These are phyloP conservation scores for Pisolithus tinctorius DNA, from an alignment of 768 basidiomycete genomes.

Conservation along the genomic window DNA sequence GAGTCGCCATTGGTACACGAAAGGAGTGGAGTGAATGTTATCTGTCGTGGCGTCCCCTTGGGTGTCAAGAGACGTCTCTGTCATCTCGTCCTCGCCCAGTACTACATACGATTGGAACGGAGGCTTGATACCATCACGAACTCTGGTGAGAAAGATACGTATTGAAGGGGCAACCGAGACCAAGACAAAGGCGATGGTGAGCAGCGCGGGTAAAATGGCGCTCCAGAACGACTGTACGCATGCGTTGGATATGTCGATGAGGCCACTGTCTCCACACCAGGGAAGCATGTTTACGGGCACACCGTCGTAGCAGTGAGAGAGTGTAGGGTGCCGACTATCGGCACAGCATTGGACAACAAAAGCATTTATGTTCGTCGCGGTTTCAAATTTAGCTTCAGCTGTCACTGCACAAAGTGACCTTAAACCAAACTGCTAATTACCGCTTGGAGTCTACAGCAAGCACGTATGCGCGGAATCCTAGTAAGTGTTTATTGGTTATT, in stretches of 20 bases:
- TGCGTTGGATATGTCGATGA: conserved; percentile 30
- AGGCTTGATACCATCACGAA: background rate
- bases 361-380: no score
- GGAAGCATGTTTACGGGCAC: no score
- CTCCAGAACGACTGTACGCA: conserved; percentile 46
- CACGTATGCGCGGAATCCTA: no score
- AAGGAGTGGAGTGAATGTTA: background rate
- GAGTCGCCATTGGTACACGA: conserved; percentile 7
- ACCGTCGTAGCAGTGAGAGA: no score
- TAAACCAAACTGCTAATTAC: no score
- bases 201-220: background rate
- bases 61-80: background rate
- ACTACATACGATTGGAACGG: background rate
- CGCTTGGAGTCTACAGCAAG: no score
- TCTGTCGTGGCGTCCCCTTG: background rate
- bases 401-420: no score
- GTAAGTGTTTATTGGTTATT: no score
- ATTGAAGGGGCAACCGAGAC: background rate
- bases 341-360: no score
- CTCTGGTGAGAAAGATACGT: background rate
- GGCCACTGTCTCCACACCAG: background rate
- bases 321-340: no score
- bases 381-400: no score
- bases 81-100: conserved; percentile 2
- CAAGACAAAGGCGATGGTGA: background rate